Conservation (phyloP, 148 eudicot species). For the Spergularia bocconei region DNA sequence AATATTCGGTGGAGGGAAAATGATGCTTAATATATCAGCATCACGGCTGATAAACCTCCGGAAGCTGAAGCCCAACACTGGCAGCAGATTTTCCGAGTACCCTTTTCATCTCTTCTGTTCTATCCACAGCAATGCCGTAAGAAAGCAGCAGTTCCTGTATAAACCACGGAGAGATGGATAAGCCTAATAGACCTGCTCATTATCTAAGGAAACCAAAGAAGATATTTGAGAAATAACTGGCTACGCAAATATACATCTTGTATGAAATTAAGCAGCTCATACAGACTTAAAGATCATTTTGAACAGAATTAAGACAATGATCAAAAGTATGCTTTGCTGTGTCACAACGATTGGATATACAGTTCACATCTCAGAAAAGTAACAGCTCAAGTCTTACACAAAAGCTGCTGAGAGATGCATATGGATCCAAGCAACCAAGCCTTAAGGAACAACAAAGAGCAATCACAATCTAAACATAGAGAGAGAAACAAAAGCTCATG, state of each 20-base stretch:
- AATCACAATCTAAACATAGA: neutral
- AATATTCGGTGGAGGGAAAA: neutral
- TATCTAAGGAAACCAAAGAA: too few species aligned
- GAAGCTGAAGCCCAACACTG: constrained; percentile 94
- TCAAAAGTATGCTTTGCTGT: too few species aligned
- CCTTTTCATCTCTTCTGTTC: constrained; percentile 79
- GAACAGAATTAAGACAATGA: too few species aligned
- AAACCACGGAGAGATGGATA: neutral
- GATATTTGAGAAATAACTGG: too few species aligned
- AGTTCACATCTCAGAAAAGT: too few species aligned
- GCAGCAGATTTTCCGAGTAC: constrained; percentile 86
- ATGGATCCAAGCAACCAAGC: neutral
- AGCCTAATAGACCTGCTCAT: neutral
- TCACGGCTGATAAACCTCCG: constrained; percentile 74
- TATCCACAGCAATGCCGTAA: constrained; percentile 91
- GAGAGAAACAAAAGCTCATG: neutral
- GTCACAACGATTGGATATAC: too few species aligned
- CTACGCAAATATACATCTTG: too few species aligned
- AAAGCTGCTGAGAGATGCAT: too few species aligned
- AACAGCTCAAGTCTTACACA: too few species aligned
- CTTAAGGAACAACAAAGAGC: neutral
- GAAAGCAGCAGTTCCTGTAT: constrained; percentile 82
- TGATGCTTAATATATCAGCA: neutral
- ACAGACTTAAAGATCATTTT: too few species aligned
- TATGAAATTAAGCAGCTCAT: too few species aligned